Evolutionary conservation across 2,329 filamentous ascomycete genomes (phyloP).

Genomic region (Aspergillus sp.): DNA sequence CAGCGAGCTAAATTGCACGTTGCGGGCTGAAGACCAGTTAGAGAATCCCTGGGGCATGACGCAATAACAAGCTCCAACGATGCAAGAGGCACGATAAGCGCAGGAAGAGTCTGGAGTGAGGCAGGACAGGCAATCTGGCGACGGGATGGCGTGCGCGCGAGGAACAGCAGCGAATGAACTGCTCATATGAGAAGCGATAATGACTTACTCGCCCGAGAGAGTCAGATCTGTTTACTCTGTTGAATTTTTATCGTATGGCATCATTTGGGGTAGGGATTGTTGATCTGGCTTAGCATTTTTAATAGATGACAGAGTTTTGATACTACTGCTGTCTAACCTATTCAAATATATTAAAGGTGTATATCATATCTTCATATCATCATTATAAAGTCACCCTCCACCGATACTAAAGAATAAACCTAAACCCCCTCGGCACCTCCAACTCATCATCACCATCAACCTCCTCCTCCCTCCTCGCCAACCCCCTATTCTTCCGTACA

Average conservation of each 20-base stretch:
- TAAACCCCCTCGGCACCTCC: constrained; percentile 13
- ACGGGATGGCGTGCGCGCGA: constrained; percentile 15
- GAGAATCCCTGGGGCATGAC: background rate
- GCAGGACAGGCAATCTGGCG: constrained; percentile 8
- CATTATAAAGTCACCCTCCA: too few species aligned
- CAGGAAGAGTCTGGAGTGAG: background rate
- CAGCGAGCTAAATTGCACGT: background rate
- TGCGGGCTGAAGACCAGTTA: too few species aligned
- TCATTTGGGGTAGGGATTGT: background rate
- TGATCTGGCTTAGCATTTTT: too few species aligned
- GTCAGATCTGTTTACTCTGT: background rate
- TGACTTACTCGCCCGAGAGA: background rate
- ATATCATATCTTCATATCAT: too few species aligned
- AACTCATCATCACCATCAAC: background rate
- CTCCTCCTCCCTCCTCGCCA: constrained; percentile 18
- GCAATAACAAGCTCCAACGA: constrained; percentile 5
- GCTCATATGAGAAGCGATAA: background rate
- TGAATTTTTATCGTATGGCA: background rate
- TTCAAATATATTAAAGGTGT: too few species aligned
- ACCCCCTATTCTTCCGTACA: constrained; percentile 34
- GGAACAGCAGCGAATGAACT: background rate
- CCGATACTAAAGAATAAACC: constrained; percentile 22
- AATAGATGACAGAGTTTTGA: too few species aligned
- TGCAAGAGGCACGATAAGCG: background rate
- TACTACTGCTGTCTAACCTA: too few species aligned